Base-by-base conservation (phyloP, 2,329 filamentous ascomycete genomes). In the Dactylonectria estremocensis region DNA sequence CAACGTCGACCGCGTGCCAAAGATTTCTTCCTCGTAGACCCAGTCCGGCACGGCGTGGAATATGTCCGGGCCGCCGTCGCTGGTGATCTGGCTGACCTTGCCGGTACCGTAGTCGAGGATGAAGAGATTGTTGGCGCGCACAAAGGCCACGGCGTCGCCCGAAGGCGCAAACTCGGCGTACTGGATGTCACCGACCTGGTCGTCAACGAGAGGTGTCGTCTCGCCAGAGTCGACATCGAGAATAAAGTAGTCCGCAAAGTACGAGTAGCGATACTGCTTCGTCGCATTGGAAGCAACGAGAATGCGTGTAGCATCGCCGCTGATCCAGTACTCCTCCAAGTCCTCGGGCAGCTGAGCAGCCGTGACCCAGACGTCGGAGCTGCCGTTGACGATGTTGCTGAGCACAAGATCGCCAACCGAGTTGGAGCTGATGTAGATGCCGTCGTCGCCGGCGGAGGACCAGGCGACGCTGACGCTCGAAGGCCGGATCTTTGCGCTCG, bases 1-100 rank as follows among this genome's bases (percentile, higher is more conserved):
- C 1, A 95, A 94, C 2, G 93, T 94, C 67, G 89, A 94, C 71
- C 93, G 92, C 2, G 88, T 90, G 5, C 85, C 81, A 69, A 97
- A 93, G 3, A 83, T 79, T 64, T 83, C 81, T 66, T 86, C 84
- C 77, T 96, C 93, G 74, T 97, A 97, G 0, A 98, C 95, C 95
- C 95, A 92, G 73, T 92, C 90, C 0, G 90, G 90, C 1, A 91
- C 85, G 5, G 84, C 90, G 66, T 91, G 88, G 80, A 92, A 93
- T 71, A 86, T 80, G 75, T 91, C 88, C 0, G 88, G 86, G 0
- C 88, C 85, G 11, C 90, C 90, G 70, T 91, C 85, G 0, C 80
- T 78, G 13, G 90, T 92, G 67, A 91, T 85, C 55, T 88, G 89
- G 2, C 83, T 83, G 14, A 89, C 80, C 3, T 84, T 82, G 31